Evolutionary conservation across 768 basidiomycete species (phyloP), one percentile per base, ranked within the genome.

Genomic region (Albatrellus ellisii): DNA sequence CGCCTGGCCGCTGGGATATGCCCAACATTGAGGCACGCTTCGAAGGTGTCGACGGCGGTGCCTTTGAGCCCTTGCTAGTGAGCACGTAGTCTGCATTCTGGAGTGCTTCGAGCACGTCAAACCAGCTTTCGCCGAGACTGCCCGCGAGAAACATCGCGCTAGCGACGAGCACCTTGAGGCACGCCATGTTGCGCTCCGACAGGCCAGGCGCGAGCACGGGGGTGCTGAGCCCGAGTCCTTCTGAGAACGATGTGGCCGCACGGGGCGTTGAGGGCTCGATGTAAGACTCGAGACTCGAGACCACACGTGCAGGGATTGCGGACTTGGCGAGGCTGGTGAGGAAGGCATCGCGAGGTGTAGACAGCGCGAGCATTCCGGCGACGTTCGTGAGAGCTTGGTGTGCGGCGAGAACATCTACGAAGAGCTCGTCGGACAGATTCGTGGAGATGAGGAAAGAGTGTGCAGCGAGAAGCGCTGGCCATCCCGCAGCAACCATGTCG

Each of bases 21-120:
- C n/a, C n/a, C n/a, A n/a, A n/a, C 39, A 56, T 38, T 36, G 55
- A 28, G 27, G 51, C 44, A 25, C 52, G 47, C 39, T 51, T 49
- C 43, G 39, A 46, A 18, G 44, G 28, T 4, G 45, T 27, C 4
- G 43, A 41, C 1, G 42, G 20, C 8, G 46, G 49, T 14, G 35
- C 21, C 12, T 26, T 51, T n/a, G 45, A 51, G 26, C 68, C 75
- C 59, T 77, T 81, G 52, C 70, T 65, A 7, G 73, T 75, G 15
- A 98, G 65, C 15, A 99, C 85, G 52, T 90, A 90, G 52, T 94
- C 91, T 6, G 94, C 92, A 50, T 91, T 97, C 62, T 97, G 94
- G 18, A 98, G 62, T 1, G 83, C 77, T 54, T 97, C 92, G 40
- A 98, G 66, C 7, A 97, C 73, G 34, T 80, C 71, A 57, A 87